Conservation (phyloP, 2,329 filamentous ascomycete genomes). For the Cryphonectria japonica region DNA sequence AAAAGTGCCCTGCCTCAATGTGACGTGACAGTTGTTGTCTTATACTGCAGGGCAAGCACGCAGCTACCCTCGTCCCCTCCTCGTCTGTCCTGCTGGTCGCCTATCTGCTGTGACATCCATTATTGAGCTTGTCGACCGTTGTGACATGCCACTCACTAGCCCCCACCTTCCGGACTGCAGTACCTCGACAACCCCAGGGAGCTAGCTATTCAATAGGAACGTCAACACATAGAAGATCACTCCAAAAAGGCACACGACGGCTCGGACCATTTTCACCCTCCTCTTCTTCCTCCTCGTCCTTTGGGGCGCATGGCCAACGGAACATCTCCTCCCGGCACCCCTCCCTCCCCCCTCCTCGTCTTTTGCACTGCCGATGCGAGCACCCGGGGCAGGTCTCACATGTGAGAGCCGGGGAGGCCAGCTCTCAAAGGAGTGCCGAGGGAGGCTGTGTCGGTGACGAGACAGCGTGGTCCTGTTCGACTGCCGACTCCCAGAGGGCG, state of each 20-base stretch:
- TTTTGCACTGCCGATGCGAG: constrained; percentile 16
- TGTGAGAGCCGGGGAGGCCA: neutral
- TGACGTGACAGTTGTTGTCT: neutral
- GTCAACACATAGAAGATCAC: neutral
- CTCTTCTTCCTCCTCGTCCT: neutral
- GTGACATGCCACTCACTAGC: neutral
- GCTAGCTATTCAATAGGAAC: neutral
- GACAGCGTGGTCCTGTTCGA: neutral
- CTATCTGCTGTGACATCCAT: neutral
- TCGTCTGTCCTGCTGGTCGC: neutral
- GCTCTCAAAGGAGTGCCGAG: neutral
- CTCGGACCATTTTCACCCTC: neutral
- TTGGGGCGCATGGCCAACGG: neutral
- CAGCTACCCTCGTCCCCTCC: neutral
- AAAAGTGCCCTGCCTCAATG: neutral
- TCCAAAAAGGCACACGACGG: neutral
- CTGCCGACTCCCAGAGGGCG: constrained; percentile 3
- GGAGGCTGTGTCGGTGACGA: constrained; percentile 5
- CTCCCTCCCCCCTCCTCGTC: neutral
- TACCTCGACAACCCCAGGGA: neutral
- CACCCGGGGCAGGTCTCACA: constrained; percentile 23
- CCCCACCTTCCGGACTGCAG: neutral
- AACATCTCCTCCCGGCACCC: neutral
- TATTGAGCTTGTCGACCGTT: neutral
- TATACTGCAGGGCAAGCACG: neutral